phyloP scores from a whole-genome alignment of 306 rosid genomes.

The Datisca glomerata region DNA sequence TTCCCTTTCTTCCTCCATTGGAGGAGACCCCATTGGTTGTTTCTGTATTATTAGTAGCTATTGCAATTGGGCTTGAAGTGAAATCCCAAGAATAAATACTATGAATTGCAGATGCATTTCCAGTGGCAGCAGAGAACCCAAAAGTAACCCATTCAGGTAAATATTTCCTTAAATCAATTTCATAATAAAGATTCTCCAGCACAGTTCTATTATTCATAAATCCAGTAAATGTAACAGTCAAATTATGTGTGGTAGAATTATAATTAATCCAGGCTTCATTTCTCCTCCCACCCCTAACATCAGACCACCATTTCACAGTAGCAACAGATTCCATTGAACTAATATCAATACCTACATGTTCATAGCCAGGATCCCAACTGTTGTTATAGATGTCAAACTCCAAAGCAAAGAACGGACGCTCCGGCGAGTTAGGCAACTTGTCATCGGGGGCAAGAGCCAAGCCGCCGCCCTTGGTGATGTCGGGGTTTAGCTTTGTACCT shows the following conservation, averaged over 20 bases:
- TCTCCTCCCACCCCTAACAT: conserved; percentile 9
- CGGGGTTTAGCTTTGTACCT: conserved; percentile 10
- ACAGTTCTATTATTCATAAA: not conserved
- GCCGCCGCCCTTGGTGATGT: conserved; percentile 15
- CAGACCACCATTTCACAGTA: conserved; percentile 17
- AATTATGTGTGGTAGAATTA: conserved; percentile 14
- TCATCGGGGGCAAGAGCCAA: conserved; percentile 24
- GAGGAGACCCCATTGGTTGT: not conserved
- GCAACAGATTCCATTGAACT: conserved; percentile 21
- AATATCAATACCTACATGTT: conserved; percentile 36
- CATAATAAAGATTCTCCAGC: conserved; percentile 1
- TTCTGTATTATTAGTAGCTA: not conserved
- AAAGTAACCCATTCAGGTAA: conserved; percentile 20
- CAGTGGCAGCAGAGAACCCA: conserved; percentile 22
- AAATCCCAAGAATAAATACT: conserved; percentile 14
- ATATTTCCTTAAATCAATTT: conserved; percentile 11
- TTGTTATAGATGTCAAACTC: conserved; percentile 33
- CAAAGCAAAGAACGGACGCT: conserved; percentile 28
- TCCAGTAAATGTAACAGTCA: conserved; percentile 24
- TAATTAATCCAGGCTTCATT: conserved; percentile 24
- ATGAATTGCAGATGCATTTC: not conserved
- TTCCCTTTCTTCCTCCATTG: not conserved
- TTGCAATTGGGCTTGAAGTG: not conserved
- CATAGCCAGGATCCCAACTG: conserved; percentile 2
- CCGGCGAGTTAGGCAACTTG: conserved; percentile 2